phyloP scores from a whole-genome alignment of 2,329 filamentous ascomycete species.

The Didymella keratinophila region DNA sequence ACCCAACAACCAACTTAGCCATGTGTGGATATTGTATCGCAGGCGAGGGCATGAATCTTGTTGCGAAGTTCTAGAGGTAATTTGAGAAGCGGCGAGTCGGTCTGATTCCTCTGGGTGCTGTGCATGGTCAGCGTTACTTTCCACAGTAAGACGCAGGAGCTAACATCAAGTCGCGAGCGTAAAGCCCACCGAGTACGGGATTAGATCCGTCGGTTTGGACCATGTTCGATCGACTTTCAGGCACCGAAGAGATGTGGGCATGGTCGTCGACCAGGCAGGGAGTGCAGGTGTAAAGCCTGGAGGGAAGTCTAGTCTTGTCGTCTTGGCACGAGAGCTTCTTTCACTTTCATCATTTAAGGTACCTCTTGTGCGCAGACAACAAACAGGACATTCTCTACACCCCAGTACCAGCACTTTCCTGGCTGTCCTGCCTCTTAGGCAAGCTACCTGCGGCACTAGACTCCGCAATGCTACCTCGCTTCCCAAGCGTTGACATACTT shows the following conservation, averaged over 20 bases:
- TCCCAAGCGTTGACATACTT: conserved; percentile 33
- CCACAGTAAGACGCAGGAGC: too few species aligned
- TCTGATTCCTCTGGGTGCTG: neutral
- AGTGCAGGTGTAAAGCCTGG: neutral
- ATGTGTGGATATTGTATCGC: neutral
- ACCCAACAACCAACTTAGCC: too few species aligned
- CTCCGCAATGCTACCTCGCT: conserved; percentile 34
- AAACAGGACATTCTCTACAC: neutral
- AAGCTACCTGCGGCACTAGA: conserved; percentile 25
- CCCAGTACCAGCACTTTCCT: conserved; percentile 24
- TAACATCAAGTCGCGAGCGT: too few species aligned
- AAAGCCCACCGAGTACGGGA: too few species aligned
- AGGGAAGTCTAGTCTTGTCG: too few species aligned
- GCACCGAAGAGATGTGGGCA: too few species aligned
- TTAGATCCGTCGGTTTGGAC: too few species aligned
- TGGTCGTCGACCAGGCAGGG: too few species aligned
- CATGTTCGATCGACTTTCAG: too few species aligned
- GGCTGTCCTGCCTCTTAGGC: conserved; percentile 38
- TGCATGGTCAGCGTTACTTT: too few species aligned
- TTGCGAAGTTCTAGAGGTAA: neutral
- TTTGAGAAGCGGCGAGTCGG: neutral
- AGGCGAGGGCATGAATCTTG: neutral
- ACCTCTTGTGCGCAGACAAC: too few species aligned
- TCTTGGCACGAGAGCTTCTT: neutral
- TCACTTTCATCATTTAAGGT: neutral